These are phyloP conservation scores for Vaccinium darrowii DNA, from an alignment of 148 eudicot species.

Conservation along the genomic window DNA sequence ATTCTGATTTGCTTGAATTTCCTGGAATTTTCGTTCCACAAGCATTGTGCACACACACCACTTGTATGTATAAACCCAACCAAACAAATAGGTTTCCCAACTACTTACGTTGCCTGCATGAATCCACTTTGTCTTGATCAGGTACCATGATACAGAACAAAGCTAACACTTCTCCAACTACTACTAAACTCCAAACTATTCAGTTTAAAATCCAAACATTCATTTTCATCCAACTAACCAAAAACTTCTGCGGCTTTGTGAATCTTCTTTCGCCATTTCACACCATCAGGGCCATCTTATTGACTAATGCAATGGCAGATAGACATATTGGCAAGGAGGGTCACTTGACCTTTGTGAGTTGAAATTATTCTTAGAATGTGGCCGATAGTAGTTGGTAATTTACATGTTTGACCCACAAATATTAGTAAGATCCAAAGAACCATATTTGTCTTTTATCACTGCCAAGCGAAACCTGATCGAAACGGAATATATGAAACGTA, in stretches of 20 bases:
- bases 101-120: neutral
- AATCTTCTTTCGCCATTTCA: neutral
- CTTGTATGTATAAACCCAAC: neutral
- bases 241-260: neutral
- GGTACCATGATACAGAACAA: neutral
- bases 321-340: neutral
- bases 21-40: neutral
- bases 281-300: neutral
- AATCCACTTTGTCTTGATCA: neutral
- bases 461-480: neutral
- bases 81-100: neutral
- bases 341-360: neutral
- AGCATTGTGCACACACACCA: neutral
- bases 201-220: neutral
- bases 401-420: neutral
- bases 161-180: neutral
- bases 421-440: neutral
- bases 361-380: neutral
- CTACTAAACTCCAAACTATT: neutral
- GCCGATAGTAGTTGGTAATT: neutral
- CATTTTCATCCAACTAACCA: neutral
- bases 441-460: neutral
- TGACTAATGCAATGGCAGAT: neutral
- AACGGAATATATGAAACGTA: neutral
- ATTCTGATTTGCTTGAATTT: neutral